phyloP scores from a whole-genome alignment of 495 filamentous ascomycete genomes.

The Annulohypoxylon bovei region DNA sequence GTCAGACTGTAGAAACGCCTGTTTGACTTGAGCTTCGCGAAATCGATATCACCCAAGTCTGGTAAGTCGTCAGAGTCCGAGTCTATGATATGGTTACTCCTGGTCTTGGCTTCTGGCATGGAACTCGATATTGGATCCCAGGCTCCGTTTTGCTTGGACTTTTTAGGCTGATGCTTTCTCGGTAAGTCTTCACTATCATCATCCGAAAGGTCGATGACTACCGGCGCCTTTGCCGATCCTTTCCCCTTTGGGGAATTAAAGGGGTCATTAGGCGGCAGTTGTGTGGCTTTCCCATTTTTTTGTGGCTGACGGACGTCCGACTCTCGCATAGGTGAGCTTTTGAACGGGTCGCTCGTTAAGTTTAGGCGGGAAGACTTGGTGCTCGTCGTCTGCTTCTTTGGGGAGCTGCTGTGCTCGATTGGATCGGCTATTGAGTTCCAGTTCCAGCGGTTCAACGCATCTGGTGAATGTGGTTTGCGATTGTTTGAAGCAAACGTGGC shows the following conservation, averaged over 20 bases:
- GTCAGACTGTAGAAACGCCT: constrained; percentile 18
- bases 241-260: constrained; percentile 7
- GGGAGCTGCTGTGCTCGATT: constrained; percentile 44
- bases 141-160: constrained; percentile 36
- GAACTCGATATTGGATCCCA: constrained; percentile 64
- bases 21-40: constrained; percentile 33
- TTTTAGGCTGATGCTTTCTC: constrained; percentile 8
- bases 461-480: constrained; percentile 5
- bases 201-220: constrained; percentile 45
- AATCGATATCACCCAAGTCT: constrained; percentile 49
- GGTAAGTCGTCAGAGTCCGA: constrained; percentile 53
- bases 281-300: neutral
- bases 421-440: constrained; percentile 37
- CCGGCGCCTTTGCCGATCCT: constrained; percentile 6
- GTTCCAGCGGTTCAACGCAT: constrained; percentile 31
- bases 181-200: constrained; percentile 16
- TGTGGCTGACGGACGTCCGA: constrained; percentile 1
- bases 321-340: constrained; percentile 24
- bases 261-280: neutral
- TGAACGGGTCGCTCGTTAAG: constrained; percentile 35
- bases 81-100: constrained; percentile 26
- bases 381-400: constrained; percentile 10
- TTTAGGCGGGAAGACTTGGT: constrained; percentile 10
- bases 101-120: constrained; percentile 47
- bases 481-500: constrained; percentile 7